Evolutionary conservation across 1,284 basidiomycete species (phyloP), one percentile per base, ranked within the genome.

Genomic region (Gymnopus androsaceus): DNA sequence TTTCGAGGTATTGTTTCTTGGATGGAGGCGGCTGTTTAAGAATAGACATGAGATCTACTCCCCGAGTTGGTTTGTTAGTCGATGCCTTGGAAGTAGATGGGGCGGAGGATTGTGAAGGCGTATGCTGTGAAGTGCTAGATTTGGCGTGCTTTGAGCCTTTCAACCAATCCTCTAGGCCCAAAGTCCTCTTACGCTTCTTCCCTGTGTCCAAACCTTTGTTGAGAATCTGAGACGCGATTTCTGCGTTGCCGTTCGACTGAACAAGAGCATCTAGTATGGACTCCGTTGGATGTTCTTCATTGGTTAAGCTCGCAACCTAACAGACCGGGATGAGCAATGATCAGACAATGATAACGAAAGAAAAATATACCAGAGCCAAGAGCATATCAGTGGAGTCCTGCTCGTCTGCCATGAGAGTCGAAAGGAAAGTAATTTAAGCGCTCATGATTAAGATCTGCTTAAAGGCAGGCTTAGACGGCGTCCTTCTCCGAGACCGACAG

Each of bases 361-460:
- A n/a, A n/a, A n/a, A n/a, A n/a, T n/a, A 37, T 17, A 90, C 79
- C 53, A 89, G 72, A 11, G 82, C 87, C 47, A 92, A 74, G 36
- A 90, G 74, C 1, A 74, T 81, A 25, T 92, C 89, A 0, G 87
- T 92, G n/a, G n/a, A n/a, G 68, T 91, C 88, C 25, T 68, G 37
- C 38, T 60, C 59, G 8, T 51, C 50, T 51, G 47, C 61, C 69
- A 70, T 72, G 23, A 5, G 12, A 44, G 19, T 12, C 7, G 28
- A 7, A 44, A 27, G 31, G 11, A 9, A 40, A n/a, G 15, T 11
- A 9, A 38, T 27, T 28, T 36, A 15, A 51, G 25, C 23, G 15
- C n/a, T 49, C 45, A 44, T 46, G 23, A 42, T 30, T 27, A 6
- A 47, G 15, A 36, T 19, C 11, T 11, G 21, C 11, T 14, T n/a